These are phyloP conservation scores for Backusella mclennaniae DNA, from an alignment of 192 early-diverging fungal genomes.

Conservation along the genomic window DNA sequence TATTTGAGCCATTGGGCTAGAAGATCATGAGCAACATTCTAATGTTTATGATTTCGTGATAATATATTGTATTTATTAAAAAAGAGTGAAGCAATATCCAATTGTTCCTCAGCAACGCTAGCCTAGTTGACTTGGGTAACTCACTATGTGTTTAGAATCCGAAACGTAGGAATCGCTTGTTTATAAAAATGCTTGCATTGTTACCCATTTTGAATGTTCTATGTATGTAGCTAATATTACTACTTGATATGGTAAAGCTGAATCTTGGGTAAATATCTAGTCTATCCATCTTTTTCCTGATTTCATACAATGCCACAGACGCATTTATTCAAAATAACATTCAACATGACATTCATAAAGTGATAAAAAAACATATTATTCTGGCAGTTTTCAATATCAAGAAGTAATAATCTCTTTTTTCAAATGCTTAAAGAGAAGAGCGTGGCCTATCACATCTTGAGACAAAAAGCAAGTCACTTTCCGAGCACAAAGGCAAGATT, in stretches of 20 bases:
- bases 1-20: no score
- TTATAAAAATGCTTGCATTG: not conserved
- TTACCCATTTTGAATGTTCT: not conserved
- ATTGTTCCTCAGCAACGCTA: not conserved
- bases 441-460: not conserved
- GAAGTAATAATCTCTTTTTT: no score
- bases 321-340: no score
- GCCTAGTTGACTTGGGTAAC: not conserved
- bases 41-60: no score
- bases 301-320: no score
- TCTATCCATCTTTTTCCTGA: no score
- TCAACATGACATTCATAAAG: not conserved
- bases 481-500: not conserved
- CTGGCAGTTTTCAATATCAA: not conserved
- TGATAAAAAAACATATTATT: not conserved
- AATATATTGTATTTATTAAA: no score
- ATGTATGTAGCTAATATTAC: not conserved
- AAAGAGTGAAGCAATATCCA: no score
- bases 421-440: not conserved
- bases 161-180: not conserved
- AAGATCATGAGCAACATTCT: no score
- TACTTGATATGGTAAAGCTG: not conserved
- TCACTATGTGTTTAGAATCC: not conserved
- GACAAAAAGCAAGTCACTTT: not conserved
- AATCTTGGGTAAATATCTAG: no score